Evolutionary conservation across 768 basidiomycete genomes (phyloP), one percentile per base, ranked within the genome.

Genomic region (Mrakia hoshinonis): DNA sequence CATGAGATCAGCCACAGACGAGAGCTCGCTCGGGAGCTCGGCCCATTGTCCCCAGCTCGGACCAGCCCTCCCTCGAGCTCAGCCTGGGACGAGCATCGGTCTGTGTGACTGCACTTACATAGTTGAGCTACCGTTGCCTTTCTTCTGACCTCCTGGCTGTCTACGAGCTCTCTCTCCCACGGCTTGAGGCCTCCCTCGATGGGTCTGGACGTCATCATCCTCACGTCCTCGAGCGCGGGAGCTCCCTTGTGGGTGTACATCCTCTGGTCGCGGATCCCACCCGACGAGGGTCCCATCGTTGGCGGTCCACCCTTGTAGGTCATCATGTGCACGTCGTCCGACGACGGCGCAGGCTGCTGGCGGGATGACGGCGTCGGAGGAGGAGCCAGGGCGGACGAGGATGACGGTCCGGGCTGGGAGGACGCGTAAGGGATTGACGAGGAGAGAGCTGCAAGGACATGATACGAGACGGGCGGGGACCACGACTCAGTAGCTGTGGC

Each of bases 121-220:
- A 99, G 86, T 78, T 99, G 96, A 24, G 94, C 93, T 12, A 99
- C 92, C 1, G 94, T 97, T 1, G 95, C 90, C 79, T 99, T 98
- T 68, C 96, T 85, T 79, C 86, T 91, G 67, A 97, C 89, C 79
- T 98, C 96, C 18, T 87, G 79, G 72, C 86, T 92, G 48, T 90
- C 88, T 55, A 96, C 77, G 46, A 96, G 82, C 75, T 92, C 88
- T 74, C 84, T 85, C 81, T 99, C 93, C 92, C 92, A 92, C 24
- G 87, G 79, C 78, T 90, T 74, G 18, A 80, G 52, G 2, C 74
- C 73, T 68, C 76, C 64, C 18, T 74, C 73, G 62, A 73, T 68
- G 0, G 73, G 77, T 77, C 75, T 75, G 75, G 78, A 79, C 62
- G 76, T 76, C 29, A 80, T 73, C 58, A 68, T 68, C 38, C 72